Conservation (phyloP, 495 filamentous ascomycete genomes). For the Hypoxylon intermedium region DNA sequence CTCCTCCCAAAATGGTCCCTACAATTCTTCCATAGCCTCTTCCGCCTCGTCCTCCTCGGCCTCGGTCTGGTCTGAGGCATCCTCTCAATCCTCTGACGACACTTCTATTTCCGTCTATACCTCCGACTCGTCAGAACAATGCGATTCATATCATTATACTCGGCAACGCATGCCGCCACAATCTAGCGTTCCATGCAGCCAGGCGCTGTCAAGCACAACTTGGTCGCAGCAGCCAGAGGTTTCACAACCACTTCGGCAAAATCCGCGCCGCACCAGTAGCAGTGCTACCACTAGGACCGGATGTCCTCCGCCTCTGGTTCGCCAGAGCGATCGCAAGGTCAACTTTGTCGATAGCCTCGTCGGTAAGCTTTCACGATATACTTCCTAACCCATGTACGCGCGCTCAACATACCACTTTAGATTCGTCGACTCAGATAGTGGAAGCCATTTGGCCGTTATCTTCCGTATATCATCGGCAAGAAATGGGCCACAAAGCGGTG, state of each 20-base stretch:
- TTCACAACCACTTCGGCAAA: slow-evolving; percentile 73
- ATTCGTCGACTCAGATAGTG: slow-evolving; percentile 96
- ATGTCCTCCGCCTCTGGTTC: slow-evolving; percentile 80
- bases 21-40: slow-evolving; percentile 71
- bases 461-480: slow-evolving; percentile 63
- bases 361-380: slow-evolving; percentile 71
- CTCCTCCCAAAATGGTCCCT: slow-evolving; percentile 61
- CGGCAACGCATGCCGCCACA: slow-evolving; percentile 16
- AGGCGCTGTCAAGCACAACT: slow-evolving; percentile 16
- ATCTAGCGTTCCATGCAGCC: slow-evolving; percentile 19
- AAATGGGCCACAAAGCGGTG: slow-evolving; percentile 69
- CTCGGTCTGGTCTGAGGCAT: slow-evolving; percentile 81
- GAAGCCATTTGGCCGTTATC: slow-evolving; percentile 95
- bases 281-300: slow-evolving; percentile 62
- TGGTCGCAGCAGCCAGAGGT: slow-evolving; percentile 55
- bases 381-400: slow-evolving; percentile 25
- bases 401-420: slow-evolving; percentile 60
- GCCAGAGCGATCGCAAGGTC: slow-evolving; percentile 91
- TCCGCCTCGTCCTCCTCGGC: slow-evolving; percentile 75
- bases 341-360: slow-evolving; percentile 98
- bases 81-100: slow-evolving; percentile 63
- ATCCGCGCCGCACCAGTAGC: slow-evolving; percentile 77
- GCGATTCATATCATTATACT: slow-evolving; percentile 46
- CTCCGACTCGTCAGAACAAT: slow-evolving; percentile 49
- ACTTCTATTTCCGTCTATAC: slow-evolving; percentile 57